Evolutionary conservation across 2,329 filamentous ascomycete genomes (phyloP), one percentile per base, ranked within the genome.

Genomic region (Fusarium cyanostomum): DNA sequence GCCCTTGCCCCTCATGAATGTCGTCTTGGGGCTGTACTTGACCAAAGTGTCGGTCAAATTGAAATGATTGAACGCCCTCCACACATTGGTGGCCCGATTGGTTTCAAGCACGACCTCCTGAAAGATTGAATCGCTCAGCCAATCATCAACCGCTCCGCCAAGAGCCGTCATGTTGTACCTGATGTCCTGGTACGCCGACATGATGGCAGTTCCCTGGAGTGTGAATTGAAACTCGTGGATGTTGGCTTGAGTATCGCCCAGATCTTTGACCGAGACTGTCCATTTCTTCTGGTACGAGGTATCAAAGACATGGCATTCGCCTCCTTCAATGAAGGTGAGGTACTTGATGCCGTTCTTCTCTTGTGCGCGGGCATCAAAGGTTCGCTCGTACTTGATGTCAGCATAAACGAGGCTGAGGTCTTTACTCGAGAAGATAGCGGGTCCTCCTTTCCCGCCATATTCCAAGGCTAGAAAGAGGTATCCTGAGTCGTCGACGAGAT

Each of bases 171-270:
- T 38, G 42, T 69, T 67, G 55, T 58, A 67, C 28, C 67, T 65
- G 55, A 69, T 50, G 42, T 69, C 66, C 41, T 69, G 66, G 10
- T 63, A 67, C 11, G 63, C 66, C 28, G 66, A 67, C 46, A 69
- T 63, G 34, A 69, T 54, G 39, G 54, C 66, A n/a, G 57, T 66
- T 6, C 44, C 57, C 15, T 64, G 58, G 16, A 21, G 28, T 10
- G 66, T 69, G 42, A 69, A 63, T 41, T 69, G 66, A 30, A 65
- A 69, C 31, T 69, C 66, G 31, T 69, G 66, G n/a, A 69, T 67
- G 37, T 67, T 62, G 16, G 57, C 66, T 12, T 56, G 34, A 6
- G 58, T 52, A 12, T 51, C 31, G 7, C 62, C 64, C 11, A 69
- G 42, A 26, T 56, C 55, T 5, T 59, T 51, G 13, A 61, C 51